Conservation (phyloP, 306 rosid genomes). For the Fragaria vesca region DNA sequence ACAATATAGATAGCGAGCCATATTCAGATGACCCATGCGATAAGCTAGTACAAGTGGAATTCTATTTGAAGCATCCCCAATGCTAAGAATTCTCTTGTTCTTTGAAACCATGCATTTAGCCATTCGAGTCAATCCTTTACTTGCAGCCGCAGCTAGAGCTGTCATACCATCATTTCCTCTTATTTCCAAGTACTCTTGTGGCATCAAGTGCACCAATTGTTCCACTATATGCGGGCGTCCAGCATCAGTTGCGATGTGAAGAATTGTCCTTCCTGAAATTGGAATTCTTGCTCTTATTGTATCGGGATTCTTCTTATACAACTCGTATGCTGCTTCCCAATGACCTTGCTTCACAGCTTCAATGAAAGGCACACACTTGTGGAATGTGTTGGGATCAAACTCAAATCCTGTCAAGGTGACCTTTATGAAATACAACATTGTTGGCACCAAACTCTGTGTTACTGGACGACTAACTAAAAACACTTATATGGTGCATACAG, state of each 20-base stretch:
- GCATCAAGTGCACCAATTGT: background rate
- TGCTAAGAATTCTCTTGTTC: background rate
- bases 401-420: background rate
- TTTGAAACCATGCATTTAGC: constrained; percentile 5
- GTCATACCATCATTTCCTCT: background rate
- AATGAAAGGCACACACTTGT: background rate
- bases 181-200: background rate
- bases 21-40: background rate
- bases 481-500: no score
- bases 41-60: constrained; percentile 1
- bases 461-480: no score
- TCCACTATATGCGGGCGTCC: background rate
- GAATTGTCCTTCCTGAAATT: background rate
- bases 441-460: background rate
- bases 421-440: background rate
- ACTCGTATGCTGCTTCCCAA: background rate
- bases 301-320: background rate
- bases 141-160: background rate
- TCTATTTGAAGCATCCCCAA: background rate
- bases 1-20: constrained; percentile 7
- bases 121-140: background rate
- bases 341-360: background rate
- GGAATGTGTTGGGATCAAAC: background rate
- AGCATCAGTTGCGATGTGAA: background rate
- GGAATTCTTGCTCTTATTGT: background rate